Evolutionary conservation across 768 basidiomycete genomes (phyloP).

Genomic region (Hericium erinaceus): DNA sequence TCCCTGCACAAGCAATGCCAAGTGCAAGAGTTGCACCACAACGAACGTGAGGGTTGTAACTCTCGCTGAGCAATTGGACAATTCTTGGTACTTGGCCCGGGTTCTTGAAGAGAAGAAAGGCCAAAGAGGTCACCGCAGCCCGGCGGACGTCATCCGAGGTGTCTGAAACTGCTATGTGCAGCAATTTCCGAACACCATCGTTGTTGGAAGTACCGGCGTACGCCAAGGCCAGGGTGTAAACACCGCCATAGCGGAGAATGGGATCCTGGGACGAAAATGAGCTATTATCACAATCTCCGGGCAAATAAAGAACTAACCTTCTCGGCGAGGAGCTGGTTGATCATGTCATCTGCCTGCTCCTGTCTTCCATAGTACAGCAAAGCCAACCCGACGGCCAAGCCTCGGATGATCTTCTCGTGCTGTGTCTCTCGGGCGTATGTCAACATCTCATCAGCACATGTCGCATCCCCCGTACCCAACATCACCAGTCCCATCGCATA

Average conservation of each 20-base stretch:
- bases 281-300: neutral
- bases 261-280: constrained; percentile 57
- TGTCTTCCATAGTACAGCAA: constrained; percentile 90
- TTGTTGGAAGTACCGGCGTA: constrained; percentile 97
- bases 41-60: constrained; percentile 97
- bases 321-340: constrained; percentile 70
- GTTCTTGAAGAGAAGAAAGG: constrained; percentile 95
- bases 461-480: constrained; percentile 83
- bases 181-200: constrained; percentile 78
- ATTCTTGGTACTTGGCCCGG: constrained; percentile 93
- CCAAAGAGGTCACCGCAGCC: constrained; percentile 91
- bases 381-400: constrained; percentile 85
- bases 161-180: constrained; percentile 97
- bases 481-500: constrained; percentile 98
- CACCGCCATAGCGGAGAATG: constrained; percentile 94
- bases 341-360: constrained; percentile 84
- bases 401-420: constrained; percentile 98
- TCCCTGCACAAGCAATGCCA: constrained; percentile 96
- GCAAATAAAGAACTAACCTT: constrained; percentile 45
- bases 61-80: constrained; percentile 93
- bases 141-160: constrained; percentile 95
- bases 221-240: constrained; percentile 92
- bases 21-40: constrained; percentile 95
- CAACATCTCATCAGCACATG: constrained; percentile 87
- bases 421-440: constrained; percentile 95